Percentiles rank a stretch among this genome's conserved stretches.
phyloP scores from a whole-genome alignment of 371 early-diverging fungal genomes.

The Dinochytrium kinnereticum region DNA sequence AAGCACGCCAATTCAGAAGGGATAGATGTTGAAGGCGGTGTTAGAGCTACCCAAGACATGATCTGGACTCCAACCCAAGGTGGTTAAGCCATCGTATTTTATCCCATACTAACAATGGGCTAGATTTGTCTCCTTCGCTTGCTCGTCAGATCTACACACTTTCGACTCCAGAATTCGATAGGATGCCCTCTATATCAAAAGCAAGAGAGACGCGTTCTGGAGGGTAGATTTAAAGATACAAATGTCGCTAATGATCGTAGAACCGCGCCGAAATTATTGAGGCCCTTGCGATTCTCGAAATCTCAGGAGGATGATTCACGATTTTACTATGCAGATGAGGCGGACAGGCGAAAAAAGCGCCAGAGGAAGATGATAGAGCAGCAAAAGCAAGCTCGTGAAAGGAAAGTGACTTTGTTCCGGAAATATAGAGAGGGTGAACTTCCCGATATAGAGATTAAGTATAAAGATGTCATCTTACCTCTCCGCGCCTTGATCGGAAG shows the following conservation, averaged over 20 bases:
- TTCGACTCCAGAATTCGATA: slow-evolving; percentile 27
- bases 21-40: slow-evolving; percentile 20
- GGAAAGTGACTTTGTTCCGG: slow-evolving; percentile 62
- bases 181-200: neutral
- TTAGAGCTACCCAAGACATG: slow-evolving; percentile 63
- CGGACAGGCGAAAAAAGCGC: slow-evolving; percentile 47
- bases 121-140: slow-evolving; percentile 30
- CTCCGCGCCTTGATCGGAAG: slow-evolving; percentile 64
- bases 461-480: slow-evolving; percentile 68
- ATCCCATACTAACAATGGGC: neutral
- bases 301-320: neutral
- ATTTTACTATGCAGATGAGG: slow-evolving; percentile 45
- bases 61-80: slow-evolving; percentile 48
- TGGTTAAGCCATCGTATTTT: neutral
- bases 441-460: slow-evolving; percentile 75
- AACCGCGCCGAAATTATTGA: neutral
- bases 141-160: slow-evolving; percentile 36
- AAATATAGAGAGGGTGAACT: slow-evolving; percentile 75
- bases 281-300: slow-evolving; percentile 27
- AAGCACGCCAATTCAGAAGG: no score
- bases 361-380: slow-evolving; percentile 29
- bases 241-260: neutral
- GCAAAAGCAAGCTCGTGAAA: slow-evolving; percentile 57
- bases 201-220: neutral
- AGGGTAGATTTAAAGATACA: neutral